Base-by-base conservation (phyloP, 1,284 basidiomycete genomes). In the Papiliotrema terrestris region DNA sequence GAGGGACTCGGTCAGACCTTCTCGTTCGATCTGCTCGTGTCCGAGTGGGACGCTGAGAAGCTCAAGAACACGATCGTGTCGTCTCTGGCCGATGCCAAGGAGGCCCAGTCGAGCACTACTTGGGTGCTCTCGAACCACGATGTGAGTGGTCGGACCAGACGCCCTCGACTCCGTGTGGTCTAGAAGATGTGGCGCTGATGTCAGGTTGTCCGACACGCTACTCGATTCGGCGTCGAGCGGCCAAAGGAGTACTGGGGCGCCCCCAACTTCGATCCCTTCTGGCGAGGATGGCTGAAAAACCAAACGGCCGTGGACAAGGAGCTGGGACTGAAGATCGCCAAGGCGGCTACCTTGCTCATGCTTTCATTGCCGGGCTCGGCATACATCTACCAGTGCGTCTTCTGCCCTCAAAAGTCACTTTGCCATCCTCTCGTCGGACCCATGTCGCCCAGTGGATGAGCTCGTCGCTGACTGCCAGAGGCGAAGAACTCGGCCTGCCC, bases 401-500 rank as follows among this genome's bases (percentile, higher is more conserved):
- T 3, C 22, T 13, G 17, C 13, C 9, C 43, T 25, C 20, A 20
- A 14, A 8, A 43, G 13, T 43, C 13, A 43, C 13, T 37, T 17
- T 38, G 11, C 36, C 36, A 38, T n/a, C 36, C 36, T 38, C 36
- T 38, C n/a, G n/a, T n/a, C n/a, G n/a, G 36, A n/a, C 36, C 36
- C 11, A 38, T 38, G n/a, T 38, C n/a, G 36, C 36, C n/a, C n/a
- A n/a, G n/a, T n/a, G n/a, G n/a, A n/a, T n/a, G n/a, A n/a, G n/a
- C n/a, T n/a, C n/a, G n/a, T n/a, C n/a, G 49, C 29, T 29, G 5
- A 48, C 49, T 25, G 37, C 6, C 36, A 56, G 59, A 41, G 72
- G 72, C 36, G 72, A 74, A 54, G 72, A 74, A 56, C 63, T 74
- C 19, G 72, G 72, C 25, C 55, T 74, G 17, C 64, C 60, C 35